Evolutionary conservation across 2,329 filamentous ascomycete species (phyloP), one percentile per base, ranked within the genome.

Genomic region (Ilyonectria mors-panacis): DNA sequence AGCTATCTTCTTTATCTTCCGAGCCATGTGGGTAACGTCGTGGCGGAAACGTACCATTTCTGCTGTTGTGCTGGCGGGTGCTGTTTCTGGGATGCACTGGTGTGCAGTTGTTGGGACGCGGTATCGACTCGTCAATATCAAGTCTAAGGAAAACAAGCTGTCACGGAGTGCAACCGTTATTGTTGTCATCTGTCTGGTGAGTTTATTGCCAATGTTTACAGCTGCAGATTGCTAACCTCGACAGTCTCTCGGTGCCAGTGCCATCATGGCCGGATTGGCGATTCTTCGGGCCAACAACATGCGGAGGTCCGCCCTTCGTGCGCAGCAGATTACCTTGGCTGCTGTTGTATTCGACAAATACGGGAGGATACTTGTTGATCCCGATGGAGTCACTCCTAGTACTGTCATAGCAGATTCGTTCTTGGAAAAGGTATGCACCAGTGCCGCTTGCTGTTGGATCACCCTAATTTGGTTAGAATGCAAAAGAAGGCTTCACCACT

Each of bases 1-100:
- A 48, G 85, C 89, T 0, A 84, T 94, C 5, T 97, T 97, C 83
- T 97, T 96, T 80, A 87, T 92, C 63, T 90, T 92, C 79, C 88
- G 91, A 70, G 89, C 91, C n/a, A 87, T 88, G 17, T 97, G 94
- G 93, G 93, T 92, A 56, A 92, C 91, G 74, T 89, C 88, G 17
- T 94, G 92, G 88, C 94, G 91, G 91, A 93, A 94, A 77, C 86
- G 93, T 66, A 80, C 86, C 12, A 74, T 90, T 2, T 93, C 91
- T 67, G 92, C 91, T 10, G 81, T 89, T 53, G 79, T 94, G 19
- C 85, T 97, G 47, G 92, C 93, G 9, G 84, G 88, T 17, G 93
- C 92, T 47, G 92, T 96, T 2, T 94, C 91, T 9, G 93, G 93
- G 1, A 96, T 97, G 94, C 94, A 97, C 80, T 97, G 93, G 92